Evolutionary conservation across 2,329 filamentous ascomycete species (phyloP).

Genomic region (Akanthomyces lecanii): DNA sequence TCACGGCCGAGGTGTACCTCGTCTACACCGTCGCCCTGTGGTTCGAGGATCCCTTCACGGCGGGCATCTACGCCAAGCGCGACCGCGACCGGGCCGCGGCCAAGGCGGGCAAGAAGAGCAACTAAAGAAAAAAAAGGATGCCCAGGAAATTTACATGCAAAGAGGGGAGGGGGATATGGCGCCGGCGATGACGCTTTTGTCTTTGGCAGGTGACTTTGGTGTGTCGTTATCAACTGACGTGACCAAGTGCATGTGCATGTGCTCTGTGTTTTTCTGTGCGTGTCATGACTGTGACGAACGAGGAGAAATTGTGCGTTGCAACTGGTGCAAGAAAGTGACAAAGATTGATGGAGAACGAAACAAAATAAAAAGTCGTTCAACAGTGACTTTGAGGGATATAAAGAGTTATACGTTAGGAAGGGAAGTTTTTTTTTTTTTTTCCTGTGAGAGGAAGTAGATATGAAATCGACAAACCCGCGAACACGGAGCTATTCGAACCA

Average conservation of each 20-base stretch:
- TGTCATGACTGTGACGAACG: constrained; percentile 10
- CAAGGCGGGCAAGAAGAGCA: constrained; percentile 48
- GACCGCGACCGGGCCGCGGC: constrained; percentile 53
- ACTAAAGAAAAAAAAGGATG: constrained; percentile 29
- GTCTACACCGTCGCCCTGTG: constrained; percentile 77
- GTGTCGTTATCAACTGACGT: constrained; percentile 16
- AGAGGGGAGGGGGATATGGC: background rate
- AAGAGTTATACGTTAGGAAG: background rate
- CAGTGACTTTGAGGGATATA: constrained; percentile 8
- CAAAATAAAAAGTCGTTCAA: constrained; percentile 9
- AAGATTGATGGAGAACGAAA: background rate
- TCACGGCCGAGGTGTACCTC: constrained; percentile 70
- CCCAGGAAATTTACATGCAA: background rate
- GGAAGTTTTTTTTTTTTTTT: background rate
- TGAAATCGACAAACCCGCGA: background rate
- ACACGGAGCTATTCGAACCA: background rate
- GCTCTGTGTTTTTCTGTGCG: background rate
- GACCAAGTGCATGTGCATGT: constrained; percentile 11
- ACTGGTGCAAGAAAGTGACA: background rate
- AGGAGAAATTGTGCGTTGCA: background rate
- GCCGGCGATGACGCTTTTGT: background rate
- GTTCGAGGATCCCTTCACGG: constrained; percentile 94
- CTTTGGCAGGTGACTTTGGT: constrained; percentile 3
- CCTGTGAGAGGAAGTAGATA: background rate
- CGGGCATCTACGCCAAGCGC: constrained; percentile 85